These are phyloP conservation scores for Penicillium flavigenum DNA, from an alignment of 495 filamentous ascomycete species.

Conservation along the genomic window DNA sequence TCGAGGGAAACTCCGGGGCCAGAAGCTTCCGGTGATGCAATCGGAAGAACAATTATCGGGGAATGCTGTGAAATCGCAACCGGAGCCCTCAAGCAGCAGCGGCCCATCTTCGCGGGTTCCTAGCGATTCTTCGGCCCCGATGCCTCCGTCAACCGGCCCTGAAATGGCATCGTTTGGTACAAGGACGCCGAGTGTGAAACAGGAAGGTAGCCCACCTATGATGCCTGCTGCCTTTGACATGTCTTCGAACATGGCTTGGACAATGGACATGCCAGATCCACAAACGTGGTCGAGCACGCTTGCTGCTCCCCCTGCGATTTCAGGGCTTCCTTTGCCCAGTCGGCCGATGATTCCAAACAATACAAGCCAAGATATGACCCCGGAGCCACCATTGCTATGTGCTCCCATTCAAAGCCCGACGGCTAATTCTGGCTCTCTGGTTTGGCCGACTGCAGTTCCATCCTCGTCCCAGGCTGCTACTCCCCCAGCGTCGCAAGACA, in stretches of 20 bases:
- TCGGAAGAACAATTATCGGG: slow-evolving; percentile 23
- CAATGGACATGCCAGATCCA: slow-evolving; percentile 34
- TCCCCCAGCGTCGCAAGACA: slow-evolving; percentile 19
- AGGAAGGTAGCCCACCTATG: slow-evolving; percentile 4
- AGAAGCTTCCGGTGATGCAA: slow-evolving; percentile 74
- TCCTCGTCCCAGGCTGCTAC: slow-evolving; percentile 12
- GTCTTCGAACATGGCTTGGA: slow-evolving; percentile 23
- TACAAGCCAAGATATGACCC: slow-evolving; percentile 18
- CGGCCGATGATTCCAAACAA: slow-evolving; percentile 18
- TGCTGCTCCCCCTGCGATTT: slow-evolving; percentile 24
- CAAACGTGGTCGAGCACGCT: slow-evolving; percentile 26
- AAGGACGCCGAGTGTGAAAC: slow-evolving; percentile 2
- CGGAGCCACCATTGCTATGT: slow-evolving; percentile 22
- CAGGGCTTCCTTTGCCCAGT: slow-evolving; percentile 26
- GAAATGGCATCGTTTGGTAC: slow-evolving; percentile 6
- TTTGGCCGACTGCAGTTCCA: slow-evolving; percentile 20
- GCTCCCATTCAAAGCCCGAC: slow-evolving; percentile 20
- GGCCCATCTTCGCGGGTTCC: slow-evolving; percentile 16
- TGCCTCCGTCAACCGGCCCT: slow-evolving; percentile 8
- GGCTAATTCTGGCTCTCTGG: slow-evolving; percentile 15
- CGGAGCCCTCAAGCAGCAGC: slow-evolving; percentile 15
- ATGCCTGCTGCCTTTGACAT: slow-evolving; percentile 19
- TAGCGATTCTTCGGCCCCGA: slow-evolving; percentile 18
- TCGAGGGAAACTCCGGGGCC: slow-evolving; percentile 87
- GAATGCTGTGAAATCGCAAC: slow-evolving; percentile 18